Conservation (phyloP, 1,284 basidiomycete species). For the Malassezia arunalokei region DNA sequence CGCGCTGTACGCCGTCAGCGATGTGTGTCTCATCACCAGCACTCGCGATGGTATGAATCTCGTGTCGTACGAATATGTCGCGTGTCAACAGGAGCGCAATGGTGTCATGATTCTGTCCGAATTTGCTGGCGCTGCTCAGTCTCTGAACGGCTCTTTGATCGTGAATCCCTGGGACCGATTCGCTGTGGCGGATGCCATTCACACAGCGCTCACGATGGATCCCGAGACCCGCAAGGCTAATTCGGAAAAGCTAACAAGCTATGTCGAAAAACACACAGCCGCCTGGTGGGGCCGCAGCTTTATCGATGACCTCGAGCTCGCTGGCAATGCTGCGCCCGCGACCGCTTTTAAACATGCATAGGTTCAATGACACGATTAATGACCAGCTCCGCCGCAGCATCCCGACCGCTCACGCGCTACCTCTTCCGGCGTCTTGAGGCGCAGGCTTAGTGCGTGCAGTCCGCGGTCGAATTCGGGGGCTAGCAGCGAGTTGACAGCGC, state of each 20-base stretch:
- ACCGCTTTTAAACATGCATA: conserved; percentile 8
- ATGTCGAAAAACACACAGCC: conserved; percentile 43
- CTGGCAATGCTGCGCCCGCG: not conserved
- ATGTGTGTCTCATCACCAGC: conserved; percentile 87
- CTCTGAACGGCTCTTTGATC: conserved; percentile 41
- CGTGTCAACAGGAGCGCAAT: conserved; percentile 79
- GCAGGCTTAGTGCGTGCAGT: conserved; percentile 36
- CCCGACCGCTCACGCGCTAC: conserved; percentile 14
- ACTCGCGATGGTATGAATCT: conserved; percentile 98
- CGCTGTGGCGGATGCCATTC: conserved; percentile 87
- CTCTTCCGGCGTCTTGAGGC: conserved; percentile 38
- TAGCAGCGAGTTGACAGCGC: conserved; percentile 34
- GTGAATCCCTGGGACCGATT: conserved; percentile 53
- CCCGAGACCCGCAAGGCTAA: conserved; percentile 69
- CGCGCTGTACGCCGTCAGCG: conserved; percentile 87
- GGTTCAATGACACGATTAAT: not conserved
- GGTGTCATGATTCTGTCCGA: conserved; percentile 96
- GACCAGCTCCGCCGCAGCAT: not conserved
- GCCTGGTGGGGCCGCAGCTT: conserved; percentile 44
- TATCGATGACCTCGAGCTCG: conserved; percentile 20
- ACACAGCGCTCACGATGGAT: conserved; percentile 82
- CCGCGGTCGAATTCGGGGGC: conserved; percentile 33
- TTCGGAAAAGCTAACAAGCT: conserved; percentile 80
- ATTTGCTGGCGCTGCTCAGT: conserved; percentile 94
- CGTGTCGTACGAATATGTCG: conserved; percentile 98